phyloP scores from a whole-genome alignment of 495 filamentous ascomycete genomes.

The Wilcoxina mikolae region DNA sequence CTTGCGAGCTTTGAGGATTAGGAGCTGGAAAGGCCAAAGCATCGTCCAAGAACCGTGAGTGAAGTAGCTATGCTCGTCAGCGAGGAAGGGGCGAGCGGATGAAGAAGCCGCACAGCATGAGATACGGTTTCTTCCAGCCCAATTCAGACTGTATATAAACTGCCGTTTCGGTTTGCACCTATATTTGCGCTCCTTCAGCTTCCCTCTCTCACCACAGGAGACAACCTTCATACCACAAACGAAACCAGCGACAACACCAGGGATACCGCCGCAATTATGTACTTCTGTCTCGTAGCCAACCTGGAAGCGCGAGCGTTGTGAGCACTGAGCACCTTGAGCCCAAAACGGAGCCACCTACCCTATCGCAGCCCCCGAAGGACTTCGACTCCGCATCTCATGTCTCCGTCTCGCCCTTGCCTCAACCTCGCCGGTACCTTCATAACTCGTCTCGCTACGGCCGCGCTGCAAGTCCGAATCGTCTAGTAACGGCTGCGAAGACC shows the following conservation, averaged over 20 bases:
- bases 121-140: conserved; percentile 90
- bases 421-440: conserved; percentile 11
- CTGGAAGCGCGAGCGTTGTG: conserved; percentile 26
- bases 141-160: conserved; percentile 81
- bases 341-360: conserved; percentile 11
- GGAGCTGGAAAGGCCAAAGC: conserved; percentile 71
- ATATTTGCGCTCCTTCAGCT: conserved; percentile 18
- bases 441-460: conserved; percentile 17
- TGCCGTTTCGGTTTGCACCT: conserved; percentile 82
- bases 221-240: conserved; percentile 37
- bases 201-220: not conserved
- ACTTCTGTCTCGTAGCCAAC: conserved; percentile 56
- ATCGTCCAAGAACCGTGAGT: conserved; percentile 88
- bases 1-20: conserved; percentile 52
- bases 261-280: conserved; percentile 72
- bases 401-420: conserved; percentile 15
- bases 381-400: conserved; percentile 25
- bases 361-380: conserved; percentile 11
- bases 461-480: conserved; percentile 7
- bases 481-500: conserved; percentile 16
- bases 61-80: conserved; percentile 47
- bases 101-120: conserved; percentile 58
- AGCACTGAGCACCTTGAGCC: conserved; percentile 1
- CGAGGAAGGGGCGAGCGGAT: not conserved
- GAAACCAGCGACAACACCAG: conserved; percentile 61